Base-by-base conservation (phyloP, 2,329 filamentous ascomycete species). In the Rutstroemia sp. region DNA sequence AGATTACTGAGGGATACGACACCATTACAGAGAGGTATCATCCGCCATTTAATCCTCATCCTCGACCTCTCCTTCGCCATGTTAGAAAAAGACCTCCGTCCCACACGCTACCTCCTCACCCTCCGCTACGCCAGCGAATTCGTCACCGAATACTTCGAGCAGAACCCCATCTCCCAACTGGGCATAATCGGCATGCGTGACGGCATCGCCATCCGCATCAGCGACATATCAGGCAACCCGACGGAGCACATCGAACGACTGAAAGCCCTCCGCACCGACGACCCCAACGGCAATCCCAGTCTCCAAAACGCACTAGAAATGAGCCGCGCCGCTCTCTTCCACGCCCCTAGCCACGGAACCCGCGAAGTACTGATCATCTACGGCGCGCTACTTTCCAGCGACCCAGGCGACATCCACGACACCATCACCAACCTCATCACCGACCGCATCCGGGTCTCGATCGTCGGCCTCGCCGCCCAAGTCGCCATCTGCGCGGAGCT, bases 141-240 rank as follows among this genome's bases (percentile, higher is more conserved):
- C 71, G 87, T 97, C 49, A 81, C 86, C 58, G 92, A 96, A 71
- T 99, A 90, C 73, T 99, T 97, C 69, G 94, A 97, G 73, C 94
- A 99, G 73, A 99, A 99, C 67, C 94, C 94, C 10, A 97, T 99
- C 63, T 95, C 91, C 9, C 94, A 99, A 73, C 81, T 99, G 56
- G 92, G 88, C 23, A 87, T 99, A 30, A 77, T 99, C 41, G 92
- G 89, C 51, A 96, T 97, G 88, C 83, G 89, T 60, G 94, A 97
- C 70, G 94, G 94, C 16, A 78, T 97, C 16, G 92, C 92, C 2
- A 77, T 95, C 23, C 79, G 89, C 41, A 82, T 99, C 61, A 94
- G 88, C 68, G 89, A 96, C 68, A 86, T 97, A 77, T 87, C 88
- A 55, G 94, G 94, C 9, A 96, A 96, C 68, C 91, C 92, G 2